A percentile compares a stretch with the other conserved stretches of the same genome.
Conservation (phyloP, 2,329 filamentous ascomycete genomes). For the Cladosporium sp. region DNA sequence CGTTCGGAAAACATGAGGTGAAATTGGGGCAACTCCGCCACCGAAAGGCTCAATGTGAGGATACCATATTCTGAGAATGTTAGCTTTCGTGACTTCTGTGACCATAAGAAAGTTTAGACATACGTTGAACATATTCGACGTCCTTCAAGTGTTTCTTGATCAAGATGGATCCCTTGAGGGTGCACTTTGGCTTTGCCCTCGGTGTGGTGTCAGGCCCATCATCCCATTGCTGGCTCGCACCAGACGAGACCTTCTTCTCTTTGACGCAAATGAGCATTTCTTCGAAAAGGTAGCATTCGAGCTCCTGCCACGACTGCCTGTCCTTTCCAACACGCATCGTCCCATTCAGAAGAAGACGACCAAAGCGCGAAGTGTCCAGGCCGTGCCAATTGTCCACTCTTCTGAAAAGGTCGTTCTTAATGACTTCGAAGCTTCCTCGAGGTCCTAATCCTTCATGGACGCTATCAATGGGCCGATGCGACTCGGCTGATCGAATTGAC, state of each 20-base stretch:
- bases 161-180: constrained; percentile 92
- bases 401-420: constrained; percentile 76
- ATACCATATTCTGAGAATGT: constrained; percentile 68
- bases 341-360: constrained; percentile 84
- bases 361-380: constrained; percentile 87
- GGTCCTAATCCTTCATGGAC: constrained; percentile 58
- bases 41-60: constrained; percentile 84
- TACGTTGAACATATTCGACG: constrained; percentile 62
- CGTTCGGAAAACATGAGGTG: constrained; percentile 84
- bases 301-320: constrained; percentile 91
- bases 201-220: constrained; percentile 27
- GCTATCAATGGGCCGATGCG: constrained; percentile 35
- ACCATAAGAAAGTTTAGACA: not conserved
- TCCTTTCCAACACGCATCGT: constrained; percentile 94
- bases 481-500: constrained; percentile 37
- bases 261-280: constrained; percentile 99
- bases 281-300: constrained; percentile 94
- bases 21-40: constrained; percentile 88
- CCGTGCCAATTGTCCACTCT: constrained; percentile 99
- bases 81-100: constrained; percentile 9
- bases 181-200: constrained; percentile 68
- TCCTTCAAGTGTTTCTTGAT: constrained; percentile 98
- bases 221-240: constrained; percentile 59
- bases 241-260: constrained; percentile 69
- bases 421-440: constrained; percentile 68